Evolutionary conservation across 345 rosid genomes (phyloP), one percentile per base, ranked within the genome.

Genomic region (Eutrema yunnanense): DNA sequence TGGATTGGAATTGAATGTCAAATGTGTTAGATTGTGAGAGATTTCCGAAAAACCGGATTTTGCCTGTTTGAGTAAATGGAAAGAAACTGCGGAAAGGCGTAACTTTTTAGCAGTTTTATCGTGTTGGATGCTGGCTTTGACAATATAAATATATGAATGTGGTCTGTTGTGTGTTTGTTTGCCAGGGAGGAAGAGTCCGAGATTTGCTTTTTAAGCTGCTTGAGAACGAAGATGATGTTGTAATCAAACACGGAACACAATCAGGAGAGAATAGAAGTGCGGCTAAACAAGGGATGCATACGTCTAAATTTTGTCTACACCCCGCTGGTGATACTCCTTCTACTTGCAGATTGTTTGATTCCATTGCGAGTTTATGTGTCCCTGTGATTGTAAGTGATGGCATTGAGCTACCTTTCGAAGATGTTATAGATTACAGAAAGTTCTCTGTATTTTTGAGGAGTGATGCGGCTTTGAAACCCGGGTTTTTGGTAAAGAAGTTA

Each of bases 241-340:
- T 87, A 48, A 87, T 90, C 75, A 88, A 86, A 76, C 92, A 90
- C 19, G 92, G 94, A 65, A 86, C 92, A 19, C 94, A 87, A 64
- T 86, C 94, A 38, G 86, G 90, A 81, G 97, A 89, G 87, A 89
- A 82, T 61, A 63, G 92, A 34, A 85, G 92, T 7, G 88, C 86
- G 14, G 94, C 89, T 62, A 79, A 87, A 6, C 83, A 33, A 30
- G 96, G 96, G 56, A 94, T 91, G 98, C 88, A 85, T 76, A 81
- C 88, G 5, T 89, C 98, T 16, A 90, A 88, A 78, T 94, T 90
- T 77, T 94, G 98, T 77, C 78, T 94, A 79, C 86, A 84, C 82
- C 91, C 89, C 61, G 95, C 96, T 42, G 95, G 94, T 19, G 98
- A 90, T 79, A 89, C 97, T 55, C 92, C 92, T 47, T 88, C 96